phyloP scores from a whole-genome alignment of 2,329 filamentous ascomycete species.

The Tolypocladium capitatum region DNA sequence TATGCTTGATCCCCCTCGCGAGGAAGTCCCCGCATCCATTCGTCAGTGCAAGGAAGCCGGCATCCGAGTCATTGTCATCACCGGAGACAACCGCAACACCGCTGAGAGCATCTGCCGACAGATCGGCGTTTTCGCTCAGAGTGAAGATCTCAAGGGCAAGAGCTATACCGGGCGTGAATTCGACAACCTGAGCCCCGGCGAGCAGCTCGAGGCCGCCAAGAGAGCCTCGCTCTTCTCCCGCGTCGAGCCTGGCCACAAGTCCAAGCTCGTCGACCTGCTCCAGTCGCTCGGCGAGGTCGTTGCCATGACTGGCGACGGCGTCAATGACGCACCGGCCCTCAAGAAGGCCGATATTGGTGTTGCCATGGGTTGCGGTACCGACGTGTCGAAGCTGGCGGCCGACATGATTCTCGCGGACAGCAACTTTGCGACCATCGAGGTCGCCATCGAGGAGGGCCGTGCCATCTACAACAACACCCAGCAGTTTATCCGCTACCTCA shows the following conservation, averaged over 20 bases:
- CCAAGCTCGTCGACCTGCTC: conserved; percentile 90
- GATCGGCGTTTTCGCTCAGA: conserved; percentile 78
- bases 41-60: conserved; percentile 82
- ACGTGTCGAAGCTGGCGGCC: conserved; percentile 89
- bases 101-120: conserved; percentile 95
- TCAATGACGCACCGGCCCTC: conserved; percentile 92
- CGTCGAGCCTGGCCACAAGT: conserved; percentile 92
- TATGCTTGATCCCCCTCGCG: conserved; percentile 93
- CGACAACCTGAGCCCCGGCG: conserved; percentile 63
- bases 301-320: conserved; percentile 97
- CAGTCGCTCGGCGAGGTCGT: conserved; percentile 90
- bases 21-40: conserved; percentile 79
- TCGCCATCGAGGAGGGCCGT: conserved; percentile 90
- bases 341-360: conserved; percentile 99
- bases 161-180: conserved; percentile 94
- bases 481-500: conserved; percentile 97
- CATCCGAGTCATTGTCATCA: conserved; percentile 95
- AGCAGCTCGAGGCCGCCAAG: conserved; percentile 75
- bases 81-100: conserved; percentile 94
- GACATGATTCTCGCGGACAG: conserved; percentile 98
- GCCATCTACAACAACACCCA: conserved; percentile 99
- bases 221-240: conserved; percentile 86
- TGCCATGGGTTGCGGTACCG: conserved; percentile 95
- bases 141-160: conserved; percentile 79
- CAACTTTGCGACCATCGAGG: conserved; percentile 96